phyloP scores from a whole-genome alignment of 176 grass and related monocot species.

The Carex littledalei region DNA sequence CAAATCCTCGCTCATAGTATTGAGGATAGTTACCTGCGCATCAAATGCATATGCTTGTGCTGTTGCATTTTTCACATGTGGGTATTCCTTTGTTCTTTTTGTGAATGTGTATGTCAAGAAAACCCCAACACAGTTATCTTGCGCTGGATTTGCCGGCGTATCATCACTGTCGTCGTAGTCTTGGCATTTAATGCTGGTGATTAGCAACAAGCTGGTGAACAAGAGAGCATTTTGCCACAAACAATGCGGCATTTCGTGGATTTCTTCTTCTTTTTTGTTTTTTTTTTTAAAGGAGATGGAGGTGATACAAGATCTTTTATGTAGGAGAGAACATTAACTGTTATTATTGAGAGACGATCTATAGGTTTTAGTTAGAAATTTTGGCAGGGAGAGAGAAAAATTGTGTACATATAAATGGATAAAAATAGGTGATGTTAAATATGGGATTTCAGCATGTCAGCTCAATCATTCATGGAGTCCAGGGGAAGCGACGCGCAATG shows the following conservation, averaged over 20 bases:
- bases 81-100: conserved; percentile 67
- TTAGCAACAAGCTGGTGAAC: conserved; percentile 21
- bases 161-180: conserved; percentile 35
- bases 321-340: background rate
- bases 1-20: conserved; percentile 76
- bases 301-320: background rate
- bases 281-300: background rate
- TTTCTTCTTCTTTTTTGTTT: background rate
- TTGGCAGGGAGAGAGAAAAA: background rate
- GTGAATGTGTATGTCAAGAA: conserved; percentile 86
- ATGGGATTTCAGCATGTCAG: background rate
- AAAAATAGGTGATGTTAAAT: conserved; percentile 20
- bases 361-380: background rate
- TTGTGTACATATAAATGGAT: conserved; percentile 1
- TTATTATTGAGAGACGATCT: background rate
- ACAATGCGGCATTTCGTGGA: conserved; percentile 20
- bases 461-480: background rate
- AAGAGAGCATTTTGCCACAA: conserved; percentile 8
- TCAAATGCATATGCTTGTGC: conserved; percentile 93
- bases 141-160: conserved; percentile 34
- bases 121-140: conserved; percentile 69
- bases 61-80: conserved; percentile 74
- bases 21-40: conserved; percentile 49
- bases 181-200: conserved; percentile 26
- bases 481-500: background rate